phyloP scores from a whole-genome alignment of 1,139 yeast genomes.

The Trichomonascaceae sp. region DNA sequence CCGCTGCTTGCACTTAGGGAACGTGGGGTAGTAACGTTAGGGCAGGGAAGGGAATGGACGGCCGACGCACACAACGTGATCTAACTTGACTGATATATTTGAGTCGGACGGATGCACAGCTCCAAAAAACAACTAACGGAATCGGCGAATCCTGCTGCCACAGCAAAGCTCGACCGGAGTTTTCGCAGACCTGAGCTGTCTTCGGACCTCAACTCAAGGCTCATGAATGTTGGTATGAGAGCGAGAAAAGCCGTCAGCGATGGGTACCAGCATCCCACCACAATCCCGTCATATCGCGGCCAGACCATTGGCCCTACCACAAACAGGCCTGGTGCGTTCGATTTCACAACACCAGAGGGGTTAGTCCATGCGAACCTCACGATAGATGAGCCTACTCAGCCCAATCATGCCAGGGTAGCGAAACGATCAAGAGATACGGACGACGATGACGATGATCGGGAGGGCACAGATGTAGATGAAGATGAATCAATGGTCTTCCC shows the following conservation, averaged over 20 bases:
- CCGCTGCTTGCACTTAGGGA: not conserved
- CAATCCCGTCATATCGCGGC: conserved; percentile 17
- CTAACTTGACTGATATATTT: too few relatives aligned
- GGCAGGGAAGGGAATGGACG: too few relatives aligned
- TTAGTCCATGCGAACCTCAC: conserved; percentile 6
- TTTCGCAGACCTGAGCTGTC: conserved; percentile 11
- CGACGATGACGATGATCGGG: conserved; percentile 15
- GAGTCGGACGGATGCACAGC: too few relatives aligned
- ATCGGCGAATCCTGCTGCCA: too few relatives aligned
- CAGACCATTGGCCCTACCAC: conserved; percentile 11
- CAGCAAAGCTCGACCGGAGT: not conserved
- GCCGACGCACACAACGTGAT: too few relatives aligned
- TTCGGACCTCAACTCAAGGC: conserved; percentile 17
- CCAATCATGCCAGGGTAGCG: too few relatives aligned
- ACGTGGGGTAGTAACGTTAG: not conserved
- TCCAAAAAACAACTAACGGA: too few relatives aligned
- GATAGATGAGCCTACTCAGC: conserved; percentile 3
- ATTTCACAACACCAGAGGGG: conserved; percentile 7
- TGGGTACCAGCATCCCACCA: conserved; percentile 16
- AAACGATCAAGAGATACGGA: conserved; percentile 15
- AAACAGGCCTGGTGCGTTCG: conserved; percentile 7
- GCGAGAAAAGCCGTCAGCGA: conserved; percentile 22
- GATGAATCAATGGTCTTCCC: too few relatives aligned
- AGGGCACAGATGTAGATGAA: conserved; percentile 18
- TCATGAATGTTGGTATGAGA: conserved; percentile 19